Evolutionary conservation across 2,329 filamentous ascomycete species (phyloP).

Genomic region (Geosmithia morbida): DNA sequence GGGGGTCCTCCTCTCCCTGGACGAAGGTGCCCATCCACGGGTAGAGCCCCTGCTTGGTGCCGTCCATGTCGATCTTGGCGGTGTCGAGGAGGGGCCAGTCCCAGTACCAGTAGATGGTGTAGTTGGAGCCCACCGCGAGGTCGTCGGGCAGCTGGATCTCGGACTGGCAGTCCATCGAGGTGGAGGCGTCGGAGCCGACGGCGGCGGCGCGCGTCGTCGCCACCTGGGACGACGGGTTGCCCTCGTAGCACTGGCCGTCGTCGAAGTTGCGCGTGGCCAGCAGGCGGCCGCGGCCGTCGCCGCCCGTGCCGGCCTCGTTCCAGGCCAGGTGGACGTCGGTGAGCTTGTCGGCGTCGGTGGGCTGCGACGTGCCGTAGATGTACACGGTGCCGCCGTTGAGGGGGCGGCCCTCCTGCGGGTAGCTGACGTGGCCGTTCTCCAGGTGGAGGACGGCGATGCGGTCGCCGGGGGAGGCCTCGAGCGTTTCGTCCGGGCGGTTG

Average conservation of each 20-base stretch:
- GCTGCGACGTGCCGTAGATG: constrained; percentile 55
- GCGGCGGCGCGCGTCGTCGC: constrained; percentile 42
- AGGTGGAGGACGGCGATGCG: constrained; percentile 52
- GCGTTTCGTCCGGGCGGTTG: constrained; percentile 42
- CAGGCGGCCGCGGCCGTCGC: constrained; percentile 62
- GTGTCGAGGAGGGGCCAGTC: constrained; percentile 60
- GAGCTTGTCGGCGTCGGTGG: constrained; percentile 32
- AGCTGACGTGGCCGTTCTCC: constrained; percentile 65
- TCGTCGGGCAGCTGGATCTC: constrained; percentile 62
- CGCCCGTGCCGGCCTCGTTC: constrained; percentile 68
- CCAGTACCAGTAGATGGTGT: constrained; percentile 94
- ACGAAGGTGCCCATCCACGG: constrained; percentile 25
- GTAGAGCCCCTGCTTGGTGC: constrained; percentile 23
- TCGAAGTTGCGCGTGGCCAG: constrained; percentile 72
- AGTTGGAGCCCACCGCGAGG: constrained; percentile 44
- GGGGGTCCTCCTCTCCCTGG: constrained; percentile 19
- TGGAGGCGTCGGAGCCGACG: constrained; percentile 38
- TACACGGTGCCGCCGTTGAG: constrained; percentile 56
- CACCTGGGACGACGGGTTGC: constrained; percentile 37
- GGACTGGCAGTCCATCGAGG: constrained; percentile 65
- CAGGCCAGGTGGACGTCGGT: constrained; percentile 61
- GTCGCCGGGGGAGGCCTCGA: constrained; percentile 46
- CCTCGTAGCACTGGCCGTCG: constrained; percentile 80
- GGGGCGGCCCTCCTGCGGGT: constrained; percentile 44
- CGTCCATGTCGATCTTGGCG: constrained; percentile 22